These are phyloP conservation scores for Ampelocalamus luodianensis DNA, from an alignment of 176 grass and related monocot species.

Conservation along the genomic window DNA sequence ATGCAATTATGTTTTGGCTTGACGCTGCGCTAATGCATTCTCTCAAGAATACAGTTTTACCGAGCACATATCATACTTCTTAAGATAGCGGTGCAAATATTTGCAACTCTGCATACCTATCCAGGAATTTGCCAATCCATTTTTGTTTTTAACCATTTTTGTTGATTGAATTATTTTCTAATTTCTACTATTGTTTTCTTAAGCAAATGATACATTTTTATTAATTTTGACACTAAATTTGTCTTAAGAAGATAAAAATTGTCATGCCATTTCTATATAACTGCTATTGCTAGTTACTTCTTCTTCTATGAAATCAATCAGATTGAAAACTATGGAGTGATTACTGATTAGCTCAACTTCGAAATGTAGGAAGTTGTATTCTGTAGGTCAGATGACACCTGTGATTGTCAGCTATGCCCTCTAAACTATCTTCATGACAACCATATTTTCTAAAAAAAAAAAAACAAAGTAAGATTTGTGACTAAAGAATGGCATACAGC, in stretches of 20 bases:
- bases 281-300: constrained; percentile 17
- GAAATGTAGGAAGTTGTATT: constrained; percentile 25
- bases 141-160: not conserved
- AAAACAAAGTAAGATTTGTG: not conserved
- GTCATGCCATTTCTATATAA: not conserved
- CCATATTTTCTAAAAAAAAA: constrained; percentile 16
- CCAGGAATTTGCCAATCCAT: not conserved
- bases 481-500: constrained; percentile 34
- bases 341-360: not conserved
- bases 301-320: not conserved
- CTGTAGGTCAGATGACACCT: not conserved
- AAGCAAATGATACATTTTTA: not conserved
- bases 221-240: not conserved
- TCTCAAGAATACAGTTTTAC: not conserved
- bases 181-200: not conserved
- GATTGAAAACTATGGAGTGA: not conserved
- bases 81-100: not conserved
- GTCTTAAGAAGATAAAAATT: not conserved
- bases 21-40: not conserved
- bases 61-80: not conserved
- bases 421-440: constrained; percentile 1
- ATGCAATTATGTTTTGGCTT: not conserved
- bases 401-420: constrained; percentile 1
- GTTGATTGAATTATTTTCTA: constrained; percentile 1
- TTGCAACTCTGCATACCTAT: not conserved